Evolutionary conservation across 192 early-diverging fungal species (phyloP).

Genomic region (Paraglomus occultum): DNA sequence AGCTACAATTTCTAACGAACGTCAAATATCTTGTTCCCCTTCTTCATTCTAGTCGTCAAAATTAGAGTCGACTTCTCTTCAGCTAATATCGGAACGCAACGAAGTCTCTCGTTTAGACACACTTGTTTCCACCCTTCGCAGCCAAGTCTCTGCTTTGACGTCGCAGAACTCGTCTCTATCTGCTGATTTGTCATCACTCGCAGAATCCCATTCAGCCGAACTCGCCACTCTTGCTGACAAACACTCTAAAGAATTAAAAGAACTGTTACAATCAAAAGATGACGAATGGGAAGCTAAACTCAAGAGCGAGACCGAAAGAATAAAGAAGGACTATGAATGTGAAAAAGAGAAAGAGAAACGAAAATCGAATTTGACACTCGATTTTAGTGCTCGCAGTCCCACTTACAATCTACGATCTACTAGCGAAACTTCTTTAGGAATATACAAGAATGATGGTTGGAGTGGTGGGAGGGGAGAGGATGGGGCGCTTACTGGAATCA

Average conservation of each 20-base stretch:
- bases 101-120: not conserved
- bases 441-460: too few species aligned
- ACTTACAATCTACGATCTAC: not conserved
- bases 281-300: not conserved
- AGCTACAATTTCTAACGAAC: too few species aligned
- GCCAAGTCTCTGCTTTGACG: conserved; percentile 1
- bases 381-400: not conserved
- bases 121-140: not conserved
- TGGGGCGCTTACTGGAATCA: not conserved
- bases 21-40: too few species aligned
- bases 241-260: not conserved
- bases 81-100: not conserved
- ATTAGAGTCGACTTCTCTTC: not conserved
- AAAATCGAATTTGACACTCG: not conserved
- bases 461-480: too few species aligned
- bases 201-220: not conserved
- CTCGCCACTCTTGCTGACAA: not conserved
- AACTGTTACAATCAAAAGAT: not conserved
- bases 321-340: conserved; percentile 8
- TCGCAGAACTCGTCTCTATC: not conserved
- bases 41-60: not conserved
- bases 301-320: not conserved
- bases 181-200: not conserved
- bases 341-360: not conserved
- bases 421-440: conserved; percentile 3